Base-by-base conservation (phyloP, 352 stramenopile species). In the Pythium myriotylum region DNA sequence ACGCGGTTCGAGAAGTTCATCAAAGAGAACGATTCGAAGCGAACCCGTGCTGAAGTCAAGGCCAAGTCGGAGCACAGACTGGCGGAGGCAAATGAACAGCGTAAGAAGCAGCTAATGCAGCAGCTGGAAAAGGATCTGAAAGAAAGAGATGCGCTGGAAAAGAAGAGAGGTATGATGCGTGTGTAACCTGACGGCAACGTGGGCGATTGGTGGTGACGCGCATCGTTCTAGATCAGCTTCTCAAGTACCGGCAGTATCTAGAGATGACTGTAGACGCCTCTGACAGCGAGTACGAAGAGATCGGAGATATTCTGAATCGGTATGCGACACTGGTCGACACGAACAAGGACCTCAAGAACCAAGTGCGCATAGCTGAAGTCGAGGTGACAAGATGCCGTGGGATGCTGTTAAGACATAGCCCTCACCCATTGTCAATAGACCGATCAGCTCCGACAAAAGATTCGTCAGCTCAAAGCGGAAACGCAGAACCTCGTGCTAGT, bases 1-100 rank as follows among this genome's bases (percentile, higher is more conserved):
- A 59, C 80, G 23, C 87, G 89, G 17, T 97, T 97, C 61, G 90
- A 97, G 55, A 96, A 96, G 51, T 97, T 98, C 60, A 96, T 97
- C 62, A 95, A 97, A 61, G 89, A 97, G 62, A 98, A 98, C 63
- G 89, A 97, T 62, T 87, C 86, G 0, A 98, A 97, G 61, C 74
- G 89, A 35, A 89, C 79, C 42, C 75, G 88, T 23, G 92, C 90
- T 8, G 90, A 98, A 63, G 63, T 92, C 8, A 97, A 97, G 64
- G 75, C 72, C 39, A 98, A 97, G 68, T 87, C 80, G 2, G 90
- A 97, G 60, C 74, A 88, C 48, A 76, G 86, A 20, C 65, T 84
- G 29, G 66, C 74, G 24, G 84, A 95, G 56, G 67, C 84, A 16
- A 95, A 94, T 59, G 86, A 95, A 35, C 54, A 78, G 47, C 84